phyloP scores from a whole-genome alignment of 306 rosid genomes.

The Malus sieversii region DNA sequence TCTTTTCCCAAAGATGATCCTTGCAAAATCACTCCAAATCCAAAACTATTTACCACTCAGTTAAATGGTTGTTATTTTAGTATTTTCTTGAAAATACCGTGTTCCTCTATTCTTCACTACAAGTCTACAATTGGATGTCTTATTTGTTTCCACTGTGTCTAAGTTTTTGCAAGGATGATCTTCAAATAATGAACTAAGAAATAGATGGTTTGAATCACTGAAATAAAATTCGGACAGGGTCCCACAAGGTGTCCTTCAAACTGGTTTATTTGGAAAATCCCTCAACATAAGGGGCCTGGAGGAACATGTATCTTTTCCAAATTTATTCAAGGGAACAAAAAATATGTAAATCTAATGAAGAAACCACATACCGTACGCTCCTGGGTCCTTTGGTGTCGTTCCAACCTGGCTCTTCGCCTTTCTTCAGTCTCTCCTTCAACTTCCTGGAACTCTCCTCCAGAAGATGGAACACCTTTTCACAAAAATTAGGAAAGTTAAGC shows the following conservation, averaged over 20 bases:
- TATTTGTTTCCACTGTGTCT: background rate
- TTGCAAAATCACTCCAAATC: background rate
- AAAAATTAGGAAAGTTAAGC: constrained; percentile 18
- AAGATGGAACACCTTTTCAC: constrained; percentile 54
- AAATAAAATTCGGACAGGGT: background rate
- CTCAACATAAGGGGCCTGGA: background rate
- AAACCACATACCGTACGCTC: constrained; percentile 73
- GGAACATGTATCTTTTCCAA: background rate
- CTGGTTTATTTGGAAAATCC: background rate
- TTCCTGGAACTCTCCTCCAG: constrained; percentile 69
- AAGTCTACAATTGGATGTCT: too few relatives aligned
- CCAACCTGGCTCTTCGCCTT: constrained; percentile 85
- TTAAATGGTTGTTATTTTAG: background rate
- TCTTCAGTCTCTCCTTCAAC: constrained; percentile 95
- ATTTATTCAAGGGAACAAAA: background rate
- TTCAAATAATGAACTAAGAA: background rate
- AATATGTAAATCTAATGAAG: background rate
- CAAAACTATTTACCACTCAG: background rate
- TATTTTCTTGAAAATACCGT: background rate
- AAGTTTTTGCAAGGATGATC: background rate
- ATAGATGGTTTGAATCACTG: background rate
- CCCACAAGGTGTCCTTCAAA: too few relatives aligned
- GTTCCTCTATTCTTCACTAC: background rate
- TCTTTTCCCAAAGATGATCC: background rate
- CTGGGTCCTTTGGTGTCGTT: constrained; percentile 81